These are phyloP conservation scores for Cystofilobasidium capitatum DNA, from an alignment of 768 basidiomycete genomes.

Conservation along the genomic window DNA sequence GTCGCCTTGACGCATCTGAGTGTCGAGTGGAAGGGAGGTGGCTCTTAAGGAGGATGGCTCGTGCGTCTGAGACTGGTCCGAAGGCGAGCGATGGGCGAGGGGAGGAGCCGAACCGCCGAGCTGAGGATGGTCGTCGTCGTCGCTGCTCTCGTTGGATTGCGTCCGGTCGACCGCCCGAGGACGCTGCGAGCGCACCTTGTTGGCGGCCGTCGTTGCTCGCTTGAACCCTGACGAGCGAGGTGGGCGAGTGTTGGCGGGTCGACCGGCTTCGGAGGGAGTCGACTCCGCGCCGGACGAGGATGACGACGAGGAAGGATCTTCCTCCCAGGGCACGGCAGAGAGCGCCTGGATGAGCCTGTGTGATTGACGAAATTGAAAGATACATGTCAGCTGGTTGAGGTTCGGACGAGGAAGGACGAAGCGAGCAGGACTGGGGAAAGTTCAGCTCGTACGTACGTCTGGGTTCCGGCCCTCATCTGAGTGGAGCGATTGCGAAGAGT, in stretches of 20 bases:
- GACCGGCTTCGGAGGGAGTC: not conserved
- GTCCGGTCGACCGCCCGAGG: too few species aligned
- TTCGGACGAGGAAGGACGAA: not conserved
- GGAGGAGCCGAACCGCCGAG: too few species aligned
- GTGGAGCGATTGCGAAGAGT: not conserved
- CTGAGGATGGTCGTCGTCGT: too few species aligned
- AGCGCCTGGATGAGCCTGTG: constrained; percentile 22
- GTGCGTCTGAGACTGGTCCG: too few species aligned
- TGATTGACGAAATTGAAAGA: not conserved
- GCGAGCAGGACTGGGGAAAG: not conserved
- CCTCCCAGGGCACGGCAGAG: constrained; percentile 19
- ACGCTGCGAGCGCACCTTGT: too few species aligned
- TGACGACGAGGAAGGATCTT: not conserved
- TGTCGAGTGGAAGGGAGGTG: not conserved
- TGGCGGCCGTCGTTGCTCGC: not conserved
- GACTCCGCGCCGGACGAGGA: not conserved
- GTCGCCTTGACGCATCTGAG: not conserved
- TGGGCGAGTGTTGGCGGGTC: not conserved
- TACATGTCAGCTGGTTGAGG: too few species aligned
- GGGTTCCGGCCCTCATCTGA: constrained; percentile 18
- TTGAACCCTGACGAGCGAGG: not conserved
- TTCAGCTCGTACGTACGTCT: constrained; percentile 7
- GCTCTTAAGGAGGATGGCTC: not conserved
- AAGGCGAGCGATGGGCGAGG: too few species aligned
- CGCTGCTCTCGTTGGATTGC: too few species aligned